Base-by-base conservation (phyloP, 2,329 filamentous ascomycete genomes). In the Pseudocercospora crystallina region DNA sequence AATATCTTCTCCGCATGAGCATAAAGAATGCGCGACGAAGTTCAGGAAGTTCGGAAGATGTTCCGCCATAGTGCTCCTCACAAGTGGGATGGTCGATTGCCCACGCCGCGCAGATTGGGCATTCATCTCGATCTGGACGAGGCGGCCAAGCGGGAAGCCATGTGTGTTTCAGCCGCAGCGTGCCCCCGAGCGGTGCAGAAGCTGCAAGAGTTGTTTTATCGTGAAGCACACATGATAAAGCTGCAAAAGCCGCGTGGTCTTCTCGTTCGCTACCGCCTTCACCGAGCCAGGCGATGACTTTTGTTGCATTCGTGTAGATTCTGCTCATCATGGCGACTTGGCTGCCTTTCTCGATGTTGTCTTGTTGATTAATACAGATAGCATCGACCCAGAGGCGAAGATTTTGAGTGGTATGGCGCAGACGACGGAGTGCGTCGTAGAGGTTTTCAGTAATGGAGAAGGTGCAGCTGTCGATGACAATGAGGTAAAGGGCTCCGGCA, bases 311-410 rank as follows among this genome's bases (percentile, higher is more conserved):
- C 10, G 11, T 26, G 42, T 57, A 57, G 30, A 57, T 47, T 10
- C 8, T n/a, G 8, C 26, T 26, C 54, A 57, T 57, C 31, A 41
- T 34, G 32, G 32, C 31, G 5, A 57, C 54, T 42, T 57, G 54
- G 11, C 20, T 9, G 14, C 35, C 26, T 15, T 44, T 47, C 35
- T 57, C 54, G 7, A 29, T 17, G 8, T 36, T 15, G 26, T 54
- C 38, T 5, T 43, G 15, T 29, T 57, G 54, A 20, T 57, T 54
- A 8, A 54, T 49, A 40, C 51, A 57, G 14, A 57, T 38, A 32
- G 51, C 54, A 37, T 54, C 54, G 5, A 57, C 26, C 54, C 54
- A 57, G 10, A 55, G 13, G 14, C 31, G 31, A 4, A n/a, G 5
- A n/a, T 5, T 15, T 17, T n/a, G 4, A n/a, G 5, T 17, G 12